Evolutionary conservation across 1,139 yeast species (phyloP), one percentile per base, ranked within the genome.

Genomic region (Hyphopichia wangnamkhiaoensis): DNA sequence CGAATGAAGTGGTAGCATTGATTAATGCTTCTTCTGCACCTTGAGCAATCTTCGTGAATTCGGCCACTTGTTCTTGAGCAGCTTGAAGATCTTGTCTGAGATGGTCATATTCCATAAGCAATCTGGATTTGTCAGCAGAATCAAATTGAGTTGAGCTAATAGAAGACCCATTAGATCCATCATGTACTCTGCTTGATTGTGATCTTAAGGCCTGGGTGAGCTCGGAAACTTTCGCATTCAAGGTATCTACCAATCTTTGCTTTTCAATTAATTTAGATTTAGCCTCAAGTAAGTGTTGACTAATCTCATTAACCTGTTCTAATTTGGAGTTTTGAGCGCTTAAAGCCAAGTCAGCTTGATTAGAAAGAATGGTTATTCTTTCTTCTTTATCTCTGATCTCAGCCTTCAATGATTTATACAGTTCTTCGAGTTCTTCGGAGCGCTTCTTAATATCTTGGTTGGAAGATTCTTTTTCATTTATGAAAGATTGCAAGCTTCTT

Each of bases 251-350:
- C 19, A 46, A 37, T 5, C 45, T 41, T 34, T 59, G 61, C 46
- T 66, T 66, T 37, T 63, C 65, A 20, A 70, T 63, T 10, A 68
- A 54, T 12, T 61, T 62, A 30, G 66, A 63, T 43, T 76, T 78
- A 1, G 69, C 53, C 4, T 64, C 62, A 40, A 82, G 56, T 17
- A 76, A 65, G 5, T 69, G 54, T 19, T 65, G 50, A 25, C 72
- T 63, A 28, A 80, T 56, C 43, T 84, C 86, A 32, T 66, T 66
- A 20, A 84, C 71, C 31, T 74, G 69, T 44, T 85, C 93, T 41
- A 86, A 70, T 55, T 83, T 82, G 15, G 77, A 69, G 52, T 84
- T 88, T 52, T 81, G 85, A 34, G 86, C 80, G 43, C 74, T 76
- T 34, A 77, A 59, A 18, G 84, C 84, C 42, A 75, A 61, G 39